Base-by-base conservation (phyloP, 2,329 filamentous ascomycete genomes). In the Juglanconis oblonga region DNA sequence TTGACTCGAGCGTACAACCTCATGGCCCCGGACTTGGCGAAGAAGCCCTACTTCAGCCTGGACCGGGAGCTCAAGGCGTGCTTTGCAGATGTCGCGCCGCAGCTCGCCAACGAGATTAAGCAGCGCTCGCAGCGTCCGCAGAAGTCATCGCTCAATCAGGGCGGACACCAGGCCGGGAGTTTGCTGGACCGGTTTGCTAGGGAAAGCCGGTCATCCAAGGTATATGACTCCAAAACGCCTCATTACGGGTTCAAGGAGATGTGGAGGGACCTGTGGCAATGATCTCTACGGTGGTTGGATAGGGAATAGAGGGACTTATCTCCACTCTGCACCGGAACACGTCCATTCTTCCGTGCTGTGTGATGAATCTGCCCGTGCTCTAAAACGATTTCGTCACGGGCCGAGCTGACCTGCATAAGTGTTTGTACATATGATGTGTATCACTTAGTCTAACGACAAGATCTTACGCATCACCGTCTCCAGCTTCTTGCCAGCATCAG, bases 1-100 rank as follows among this genome's bases (percentile, higher is more conserved):
- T 80, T 96, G 52, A 89, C 92, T 7, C 85, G 95, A 32, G 90
- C 90, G 13, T 99, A 99, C 78, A 98, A 98, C 68, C 84, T 98
- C 3, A 94, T 96, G 87, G 94, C 95, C 0, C 95, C 95, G 0
- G 88, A 92, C 57, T 81, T 97, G 1, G 93, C 94, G 2, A 96
- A 95, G 75, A 97, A 97, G 73, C 91, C 94, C 0, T 98, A 98
- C 73, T 92, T 92, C 70, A 87, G 82, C 2, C 84, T 98, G 7
- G 85, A 92, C 49, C 86, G 94, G 52, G 95, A 99, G 74, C 80
- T 98, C 14, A 82, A 81, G 35, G 80, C 84, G 3, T 97, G 93
- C 71, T 98, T 87, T 70, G 89, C 92, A 0, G 93, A 97, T 62
- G 88, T 96, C 1, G 94, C 94, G 6, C 92, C 92, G 0, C 78